These are phyloP conservation scores for Sedum album DNA, from an alignment of 164 flowering plant genomes.

Conservation along the genomic window DNA sequence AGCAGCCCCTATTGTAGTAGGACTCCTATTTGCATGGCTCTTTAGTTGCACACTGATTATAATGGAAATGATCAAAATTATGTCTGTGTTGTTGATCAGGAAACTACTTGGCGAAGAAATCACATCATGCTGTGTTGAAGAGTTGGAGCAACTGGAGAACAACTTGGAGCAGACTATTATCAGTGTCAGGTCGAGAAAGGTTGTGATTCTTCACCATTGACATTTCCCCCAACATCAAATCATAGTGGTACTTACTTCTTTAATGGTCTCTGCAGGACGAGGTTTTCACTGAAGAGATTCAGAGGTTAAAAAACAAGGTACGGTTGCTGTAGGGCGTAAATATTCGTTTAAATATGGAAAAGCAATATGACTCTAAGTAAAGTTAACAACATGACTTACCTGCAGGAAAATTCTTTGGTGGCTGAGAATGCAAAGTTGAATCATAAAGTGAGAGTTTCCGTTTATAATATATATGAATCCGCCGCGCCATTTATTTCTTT, in stretches of 20 bases:
- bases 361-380: neutral
- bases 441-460: neutral
- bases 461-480: neutral
- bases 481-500: neutral
- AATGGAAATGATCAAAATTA: too few species aligned
- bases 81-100: neutral
- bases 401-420: neutral
- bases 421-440: neutral
- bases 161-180: neutral
- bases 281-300: constrained; percentile 1
- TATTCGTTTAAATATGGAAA: too few species aligned
- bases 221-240: too few species aligned
- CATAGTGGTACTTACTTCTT: neutral
- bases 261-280: neutral
- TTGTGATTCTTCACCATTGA: too few species aligned
- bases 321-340: neutral
- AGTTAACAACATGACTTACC: neutral
- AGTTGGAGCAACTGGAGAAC: neutral
- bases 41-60: too few species aligned
- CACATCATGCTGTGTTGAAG: neutral
- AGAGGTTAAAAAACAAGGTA: neutral
- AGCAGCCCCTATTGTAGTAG: too few species aligned
- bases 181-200: neutral
- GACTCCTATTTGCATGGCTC: too few species aligned
- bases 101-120: constrained; percentile 2